Percentiles rank a stretch among this genome's conserved stretches.
These are phyloP conservation scores for Suaeda aralocaspica DNA, from an alignment of 148 eudicot genomes.

Conservation along the genomic window DNA sequence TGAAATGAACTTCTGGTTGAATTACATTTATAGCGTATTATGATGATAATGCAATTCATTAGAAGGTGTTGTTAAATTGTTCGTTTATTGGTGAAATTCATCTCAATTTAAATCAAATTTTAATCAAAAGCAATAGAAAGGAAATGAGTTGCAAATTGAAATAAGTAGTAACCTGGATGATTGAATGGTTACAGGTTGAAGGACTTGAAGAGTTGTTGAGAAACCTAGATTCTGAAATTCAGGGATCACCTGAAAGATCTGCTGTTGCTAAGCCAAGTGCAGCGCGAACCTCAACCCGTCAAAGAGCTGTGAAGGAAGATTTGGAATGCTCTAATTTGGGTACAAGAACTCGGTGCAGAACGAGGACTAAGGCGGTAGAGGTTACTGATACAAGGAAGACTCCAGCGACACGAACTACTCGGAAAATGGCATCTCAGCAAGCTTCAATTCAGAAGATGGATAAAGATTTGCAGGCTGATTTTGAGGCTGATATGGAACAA, in stretches of 20 bases:
- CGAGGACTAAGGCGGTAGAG: constrained; percentile 21
- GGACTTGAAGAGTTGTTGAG: constrained; percentile 65
- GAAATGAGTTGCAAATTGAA: not conserved
- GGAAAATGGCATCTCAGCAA: constrained; percentile 22
- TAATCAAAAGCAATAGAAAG: not conserved
- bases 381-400: constrained; percentile 21
- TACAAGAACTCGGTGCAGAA: constrained; percentile 31
- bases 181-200: constrained; percentile 45
- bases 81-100: too few relatives aligned
- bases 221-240: constrained; percentile 22
- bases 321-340: constrained; percentile 28
- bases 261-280: constrained; percentile 27
- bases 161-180: not conserved
- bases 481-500: constrained; percentile 26
- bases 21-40: too few relatives aligned
- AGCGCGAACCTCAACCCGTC: constrained; percentile 38
- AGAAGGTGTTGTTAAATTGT: not conserved
- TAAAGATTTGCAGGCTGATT: constrained; percentile 27
- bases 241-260: constrained; percentile 48
- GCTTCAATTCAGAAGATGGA: constrained; percentile 13
- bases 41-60: not conserved
- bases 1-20: too few relatives aligned
- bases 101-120: not conserved
- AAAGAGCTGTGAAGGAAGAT: constrained; percentile 20
- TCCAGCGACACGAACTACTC: constrained; percentile 25